A percentile compares a stretch with the other conserved stretches of the same genome.
These are phyloP conservation scores for Erysimum pusillum DNA, from an alignment of 441 rosid species.

Conservation along the genomic window DNA sequence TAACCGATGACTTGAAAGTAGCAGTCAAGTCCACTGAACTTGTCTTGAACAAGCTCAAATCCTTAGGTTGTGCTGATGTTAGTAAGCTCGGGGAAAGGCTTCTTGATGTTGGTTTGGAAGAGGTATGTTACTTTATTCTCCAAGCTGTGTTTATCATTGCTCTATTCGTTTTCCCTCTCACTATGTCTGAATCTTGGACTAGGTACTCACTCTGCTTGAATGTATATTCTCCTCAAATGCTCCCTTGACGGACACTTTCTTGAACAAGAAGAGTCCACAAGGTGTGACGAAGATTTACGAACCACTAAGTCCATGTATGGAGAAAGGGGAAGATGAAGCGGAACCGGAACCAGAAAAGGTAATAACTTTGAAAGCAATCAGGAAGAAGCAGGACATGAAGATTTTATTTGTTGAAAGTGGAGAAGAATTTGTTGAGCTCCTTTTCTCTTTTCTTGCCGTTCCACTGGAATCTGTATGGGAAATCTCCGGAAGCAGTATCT, in stretches of 20 bases:
- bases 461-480: not conserved
- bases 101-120: not conserved
- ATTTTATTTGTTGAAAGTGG: not conserved
- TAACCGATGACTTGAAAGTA: not conserved
- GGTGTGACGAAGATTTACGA: not conserved
- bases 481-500: not conserved
- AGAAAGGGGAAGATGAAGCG: not conserved
- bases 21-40: constrained; percentile 15
- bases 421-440: constrained; percentile 24
- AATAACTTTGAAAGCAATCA: not conserved
- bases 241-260: constrained; percentile 37
- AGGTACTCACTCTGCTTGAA: constrained; percentile 21
- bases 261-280: constrained; percentile 6
- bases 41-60: constrained; percentile 15
- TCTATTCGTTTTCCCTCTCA: not conserved
- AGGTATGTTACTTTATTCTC: not conserved
- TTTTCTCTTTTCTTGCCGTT: not conserved
- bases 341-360: not conserved
- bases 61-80: constrained; percentile 18
- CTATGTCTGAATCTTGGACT: not conserved
- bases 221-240: constrained; percentile 18
- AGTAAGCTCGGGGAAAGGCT: constrained; percentile 1
- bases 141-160: not conserved
- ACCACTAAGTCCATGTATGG: not conserved
- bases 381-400: constrained; percentile 18